These are phyloP conservation scores for Eucalyptus grandis DNA, from an alignment of 345 rosid genomes.

Conservation along the genomic window DNA sequence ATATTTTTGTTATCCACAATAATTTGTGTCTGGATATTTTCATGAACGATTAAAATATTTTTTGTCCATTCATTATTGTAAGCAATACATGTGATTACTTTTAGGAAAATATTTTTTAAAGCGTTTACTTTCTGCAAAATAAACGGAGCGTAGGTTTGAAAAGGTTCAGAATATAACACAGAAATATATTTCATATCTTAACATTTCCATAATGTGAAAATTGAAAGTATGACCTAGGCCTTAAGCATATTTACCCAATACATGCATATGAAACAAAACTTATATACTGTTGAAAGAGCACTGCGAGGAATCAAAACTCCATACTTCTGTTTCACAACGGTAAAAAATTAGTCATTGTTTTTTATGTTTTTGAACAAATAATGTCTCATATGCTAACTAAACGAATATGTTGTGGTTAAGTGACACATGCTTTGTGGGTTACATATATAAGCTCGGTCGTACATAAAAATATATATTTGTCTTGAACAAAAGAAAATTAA, in stretches of 20 bases:
- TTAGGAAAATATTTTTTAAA: background rate
- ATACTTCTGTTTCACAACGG: background rate
- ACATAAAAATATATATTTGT: background rate
- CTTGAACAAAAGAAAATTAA: too few relatives aligned
- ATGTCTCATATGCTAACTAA: background rate
- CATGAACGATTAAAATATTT: too few relatives aligned
- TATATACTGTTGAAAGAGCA: background rate
- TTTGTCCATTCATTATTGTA: background rate
- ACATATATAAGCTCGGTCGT: background rate
- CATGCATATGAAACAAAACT: background rate
- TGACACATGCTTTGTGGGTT: background rate
- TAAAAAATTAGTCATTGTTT: too few relatives aligned
- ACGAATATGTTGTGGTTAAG: background rate
- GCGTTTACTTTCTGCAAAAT: background rate
- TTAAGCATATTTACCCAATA: background rate
- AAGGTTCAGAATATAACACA: too few relatives aligned
- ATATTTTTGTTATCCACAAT: too few relatives aligned
- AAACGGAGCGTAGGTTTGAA: background rate
- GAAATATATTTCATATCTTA: too few relatives aligned
- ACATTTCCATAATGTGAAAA: background rate
- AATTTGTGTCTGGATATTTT: too few relatives aligned
- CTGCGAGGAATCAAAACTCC: background rate
- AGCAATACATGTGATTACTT: accelerated
- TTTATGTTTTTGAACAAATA: background rate
- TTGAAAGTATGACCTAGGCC: background rate